These are phyloP conservation scores for Lepidium sativum DNA, from an alignment of 345 rosid genomes.

Conservation along the genomic window DNA sequence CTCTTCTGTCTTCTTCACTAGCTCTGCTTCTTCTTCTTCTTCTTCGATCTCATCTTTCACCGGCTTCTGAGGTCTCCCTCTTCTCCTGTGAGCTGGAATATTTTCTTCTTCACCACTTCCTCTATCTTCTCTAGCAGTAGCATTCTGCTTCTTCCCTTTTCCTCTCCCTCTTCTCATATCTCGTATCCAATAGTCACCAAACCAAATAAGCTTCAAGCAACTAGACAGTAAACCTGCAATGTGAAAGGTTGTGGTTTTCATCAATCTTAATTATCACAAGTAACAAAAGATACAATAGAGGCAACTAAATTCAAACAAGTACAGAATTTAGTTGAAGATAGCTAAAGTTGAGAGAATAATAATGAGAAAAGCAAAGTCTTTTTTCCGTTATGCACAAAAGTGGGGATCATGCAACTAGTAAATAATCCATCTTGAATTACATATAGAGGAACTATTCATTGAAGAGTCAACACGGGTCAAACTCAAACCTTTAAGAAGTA, in stretches of 20 bases:
- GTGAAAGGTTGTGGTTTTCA: not conserved
- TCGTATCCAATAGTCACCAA: not conserved
- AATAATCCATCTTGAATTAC: not conserved
- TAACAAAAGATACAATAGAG: slow-evolving; percentile 3
- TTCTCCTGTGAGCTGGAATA: slow-evolving; percentile 40
- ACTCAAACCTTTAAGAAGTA: not conserved
- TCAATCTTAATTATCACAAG: not conserved
- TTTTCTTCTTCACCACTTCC: slow-evolving; percentile 67
- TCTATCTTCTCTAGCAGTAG: slow-evolving; percentile 37
- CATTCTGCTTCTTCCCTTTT: slow-evolving; percentile 54
- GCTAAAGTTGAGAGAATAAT: not conserved
- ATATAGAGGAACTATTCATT: not conserved
- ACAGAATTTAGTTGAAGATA: not conserved
- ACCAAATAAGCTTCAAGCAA: slow-evolving; percentile 3
- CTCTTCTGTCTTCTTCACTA: slow-evolving; percentile 17
- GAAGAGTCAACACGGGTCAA: not conserved
- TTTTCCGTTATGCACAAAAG: not conserved
- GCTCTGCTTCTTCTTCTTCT: slow-evolving; percentile 16
- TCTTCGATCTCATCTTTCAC: slow-evolving; percentile 35
- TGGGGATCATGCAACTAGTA: not conserved
- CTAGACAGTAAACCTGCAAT: not conserved
- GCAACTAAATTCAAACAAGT: not conserved
- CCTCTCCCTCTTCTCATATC: slow-evolving; percentile 53
- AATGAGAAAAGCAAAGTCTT: not conserved
- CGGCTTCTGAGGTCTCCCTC: slow-evolving; percentile 67